Conservation (phyloP, 495 filamentous ascomycete genomes). For the Clavariopsis aquatica region DNA sequence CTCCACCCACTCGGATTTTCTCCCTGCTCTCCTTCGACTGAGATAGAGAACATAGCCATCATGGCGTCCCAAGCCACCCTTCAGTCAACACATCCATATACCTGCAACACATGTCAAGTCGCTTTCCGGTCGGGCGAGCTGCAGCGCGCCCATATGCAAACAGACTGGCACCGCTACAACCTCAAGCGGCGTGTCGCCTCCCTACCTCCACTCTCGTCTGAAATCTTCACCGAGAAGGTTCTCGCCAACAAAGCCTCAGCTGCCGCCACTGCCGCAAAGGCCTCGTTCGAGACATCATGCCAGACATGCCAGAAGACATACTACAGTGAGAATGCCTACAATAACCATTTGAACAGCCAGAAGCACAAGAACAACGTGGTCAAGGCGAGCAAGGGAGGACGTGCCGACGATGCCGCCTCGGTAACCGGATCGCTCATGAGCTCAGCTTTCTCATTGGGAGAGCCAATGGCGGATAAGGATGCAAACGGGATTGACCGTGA, state of each 20-base stretch:
- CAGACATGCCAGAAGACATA: constrained; percentile 85
- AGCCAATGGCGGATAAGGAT: constrained; percentile 58
- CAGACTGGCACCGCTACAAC: constrained; percentile 98
- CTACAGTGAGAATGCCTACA: constrained; percentile 92
- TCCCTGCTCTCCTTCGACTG: background rate
- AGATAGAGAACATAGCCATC: background rate
- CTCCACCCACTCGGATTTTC: background rate
- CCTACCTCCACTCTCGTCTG: constrained; percentile 86
- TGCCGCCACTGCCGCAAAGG: constrained; percentile 80
- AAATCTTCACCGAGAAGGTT: constrained; percentile 94
- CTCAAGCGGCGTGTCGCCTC: constrained; percentile 93
- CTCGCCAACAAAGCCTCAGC: constrained; percentile 85
- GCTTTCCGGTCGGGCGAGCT: constrained; percentile 90
- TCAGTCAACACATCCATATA: constrained; percentile 74
- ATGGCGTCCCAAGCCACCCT: constrained; percentile 16
- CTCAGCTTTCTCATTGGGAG: constrained; percentile 87
- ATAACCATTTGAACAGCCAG: constrained; percentile 87
- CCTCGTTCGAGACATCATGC: constrained; percentile 83
- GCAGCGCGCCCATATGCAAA: constrained; percentile 95
- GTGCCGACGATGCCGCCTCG: constrained; percentile 70
- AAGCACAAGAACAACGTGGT: constrained; percentile 78
- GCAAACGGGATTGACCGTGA: constrained; percentile 58
- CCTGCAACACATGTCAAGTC: constrained; percentile 97
- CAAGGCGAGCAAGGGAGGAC: constrained; percentile 40
- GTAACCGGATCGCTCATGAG: constrained; percentile 83